Evolutionary conservation across 805 yeast genomes (phyloP).

Genomic region (Ogataea haglerorum): DNA sequence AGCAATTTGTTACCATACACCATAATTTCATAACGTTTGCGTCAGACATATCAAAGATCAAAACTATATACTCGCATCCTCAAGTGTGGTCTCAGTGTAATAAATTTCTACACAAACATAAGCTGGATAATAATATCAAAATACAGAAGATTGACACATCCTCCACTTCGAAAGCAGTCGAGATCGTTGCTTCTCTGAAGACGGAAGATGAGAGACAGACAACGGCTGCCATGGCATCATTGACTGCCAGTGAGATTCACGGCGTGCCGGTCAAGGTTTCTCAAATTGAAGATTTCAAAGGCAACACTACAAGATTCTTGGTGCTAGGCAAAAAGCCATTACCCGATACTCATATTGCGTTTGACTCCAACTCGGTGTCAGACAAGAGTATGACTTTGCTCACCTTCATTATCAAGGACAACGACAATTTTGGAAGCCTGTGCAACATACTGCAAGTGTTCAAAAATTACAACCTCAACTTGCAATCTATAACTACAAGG

Average conservation of each 20-base stretch:
- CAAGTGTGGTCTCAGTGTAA: slow-evolving; percentile 96
- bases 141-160: slow-evolving; percentile 57
- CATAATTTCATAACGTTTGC: slow-evolving; percentile 65
- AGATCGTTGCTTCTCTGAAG: slow-evolving; percentile 43
- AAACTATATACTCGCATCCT: slow-evolving; percentile 81
- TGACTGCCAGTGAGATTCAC: slow-evolving; percentile 60
- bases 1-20: slow-evolving; percentile 76
- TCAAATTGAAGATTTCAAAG: slow-evolving; percentile 66
- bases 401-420: slow-evolving; percentile 59
- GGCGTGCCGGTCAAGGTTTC: slow-evolving; percentile 50
- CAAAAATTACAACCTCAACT: slow-evolving; percentile 52
- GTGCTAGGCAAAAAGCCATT: slow-evolving; percentile 46
- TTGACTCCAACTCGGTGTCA: slow-evolving; percentile 9
- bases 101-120: slow-evolving; percentile 44
- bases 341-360: slow-evolving; percentile 8
- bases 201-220: slow-evolving; percentile 33
- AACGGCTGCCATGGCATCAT: slow-evolving; percentile 71
- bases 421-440: slow-evolving; percentile 71
- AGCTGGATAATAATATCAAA: slow-evolving; percentile 31
- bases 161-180: slow-evolving; percentile 87
- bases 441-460: slow-evolving; percentile 61
- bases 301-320: slow-evolving; percentile 84
- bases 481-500: slow-evolving; percentile 72
- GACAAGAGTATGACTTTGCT: slow-evolving; percentile 46
- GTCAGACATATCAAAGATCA: slow-evolving; percentile 42